Evolutionary conservation across 2,329 filamentous ascomycete species (phyloP), one percentile per base, ranked within the genome.

Genomic region (Colletotrichum higginsianum): DNA sequence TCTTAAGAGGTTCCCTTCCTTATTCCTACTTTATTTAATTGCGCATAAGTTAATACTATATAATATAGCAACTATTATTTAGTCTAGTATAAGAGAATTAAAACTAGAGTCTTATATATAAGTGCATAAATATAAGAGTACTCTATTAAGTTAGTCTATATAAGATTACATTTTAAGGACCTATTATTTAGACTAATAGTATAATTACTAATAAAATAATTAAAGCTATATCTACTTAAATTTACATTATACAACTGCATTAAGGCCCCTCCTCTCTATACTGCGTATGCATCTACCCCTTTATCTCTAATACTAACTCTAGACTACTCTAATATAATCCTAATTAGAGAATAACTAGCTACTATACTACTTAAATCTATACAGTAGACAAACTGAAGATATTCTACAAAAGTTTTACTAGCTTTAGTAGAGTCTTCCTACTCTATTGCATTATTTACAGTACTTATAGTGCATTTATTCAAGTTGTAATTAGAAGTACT

Each of bases 311-410:
- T 21, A 18, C 16, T 6, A 52, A 52, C 11, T 50, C n/a, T 2
- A 16, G 23, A 60, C 35, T 18, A 9, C 55, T 58, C 18, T 7
- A 66, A 60, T 5, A 66, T 66, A 16, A 16, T 35, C 21, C 12
- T 35, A n/a, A 66, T 60, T 6, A 66, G 46, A 60, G 63, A 60
- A 42, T 16, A 21, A 44, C 55, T 35, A 21, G 63, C 52, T 16
- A 55, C 55, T 16, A 16, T 50, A 35, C 46, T 7, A 12, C 60
- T 23, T 15, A 53, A 66, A 16, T 38, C 55, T 18, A 44, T 5
- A 21, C 26, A 12, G 16, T 46, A 16, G 46, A 44, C 9, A 30
- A 66, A 52, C 15, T 44, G 2, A 44, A 66, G 44, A 66, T 4
- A 8, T 9, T 46, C 16, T 12, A 15, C 7, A 47, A 21, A 12